Evolutionary conservation across 331 rosid species (phyloP).

Genomic region (Cydonia oblonga): DNA sequence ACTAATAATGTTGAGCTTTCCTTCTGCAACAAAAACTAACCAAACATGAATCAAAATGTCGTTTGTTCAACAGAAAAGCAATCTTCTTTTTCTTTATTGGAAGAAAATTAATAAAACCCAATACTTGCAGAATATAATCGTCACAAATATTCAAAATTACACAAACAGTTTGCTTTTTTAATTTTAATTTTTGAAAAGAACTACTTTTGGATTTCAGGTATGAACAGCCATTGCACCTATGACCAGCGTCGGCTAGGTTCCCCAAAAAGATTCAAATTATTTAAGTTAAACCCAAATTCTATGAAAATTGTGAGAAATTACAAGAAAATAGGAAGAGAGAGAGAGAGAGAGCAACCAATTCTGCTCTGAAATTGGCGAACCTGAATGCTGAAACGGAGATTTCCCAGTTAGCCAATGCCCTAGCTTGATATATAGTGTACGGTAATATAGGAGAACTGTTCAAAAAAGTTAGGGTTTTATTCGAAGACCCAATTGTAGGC

Average conservation of each 20-base stretch:
- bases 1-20: background rate
- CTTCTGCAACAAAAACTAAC: no score
- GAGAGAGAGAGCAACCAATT: background rate
- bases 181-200: background rate
- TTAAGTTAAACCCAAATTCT: background rate
- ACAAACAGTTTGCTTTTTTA: background rate
- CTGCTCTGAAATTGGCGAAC: background rate
- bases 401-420: background rate
- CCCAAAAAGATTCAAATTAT: background rate
- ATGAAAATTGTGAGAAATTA: background rate
- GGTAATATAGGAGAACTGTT: background rate
- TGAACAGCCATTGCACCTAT: background rate
- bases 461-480: background rate
- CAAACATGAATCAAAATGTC: background rate
- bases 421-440: background rate
- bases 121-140: background rate
- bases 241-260: background rate
- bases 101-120: background rate
- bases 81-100: background rate
- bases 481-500: background rate
- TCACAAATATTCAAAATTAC: background rate
- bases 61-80: background rate
- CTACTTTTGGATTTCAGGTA: background rate
- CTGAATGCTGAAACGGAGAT: background rate
- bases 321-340: background rate